Evolutionary conservation across 2,329 filamentous ascomycete genomes (phyloP), one percentile per base, ranked within the genome.

Genomic region (Thielaviopsis cerberus): DNA sequence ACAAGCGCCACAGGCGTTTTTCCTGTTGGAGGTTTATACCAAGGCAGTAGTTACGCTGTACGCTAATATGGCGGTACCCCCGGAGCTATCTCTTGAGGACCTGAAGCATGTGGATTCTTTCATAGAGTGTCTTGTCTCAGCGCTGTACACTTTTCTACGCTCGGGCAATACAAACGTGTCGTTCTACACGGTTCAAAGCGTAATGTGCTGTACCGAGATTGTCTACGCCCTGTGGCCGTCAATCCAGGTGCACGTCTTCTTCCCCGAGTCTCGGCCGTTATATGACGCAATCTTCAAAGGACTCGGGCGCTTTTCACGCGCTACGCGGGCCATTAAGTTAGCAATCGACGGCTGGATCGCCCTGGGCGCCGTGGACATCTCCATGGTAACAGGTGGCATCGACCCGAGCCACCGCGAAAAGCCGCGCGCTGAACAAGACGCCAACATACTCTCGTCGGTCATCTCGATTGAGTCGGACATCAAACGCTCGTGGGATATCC

Each of bases 11-110:
- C 65, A 70, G 13, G 71, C 71, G 0, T 80, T 73, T 67, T 68
- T 74, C 15, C 64, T 81, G 53, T 62, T 81, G 6, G 72, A 78
- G 51, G 70, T 77, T 20, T 80, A 80, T 62, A 66, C 69, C 23
- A 68, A 69, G 26, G 76, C 75, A 1, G 59, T 79, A 8, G 65
- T 67, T 26, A 62, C 64, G 13, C 63, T 71, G 25, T 54, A 25
- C 17, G 15, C 17, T 17, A 27, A 55, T 15, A 52, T 55, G 8
- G 20, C 27, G n/a, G 22, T 58, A 26, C 56, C 59, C 4, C 30
- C 22, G 13, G 59, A 61, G 23, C 26, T 61, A 8, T 45, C 55
- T 3, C 23, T 37, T 5, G 26, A 24, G 10, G 45, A 58, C 24
- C 25, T 57, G 11, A n/a, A 55, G 17, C 22, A 20, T 17, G 7